Base-by-base conservation (phyloP, 2,329 filamentous ascomycete species). In the Fusarium sp. region DNA sequence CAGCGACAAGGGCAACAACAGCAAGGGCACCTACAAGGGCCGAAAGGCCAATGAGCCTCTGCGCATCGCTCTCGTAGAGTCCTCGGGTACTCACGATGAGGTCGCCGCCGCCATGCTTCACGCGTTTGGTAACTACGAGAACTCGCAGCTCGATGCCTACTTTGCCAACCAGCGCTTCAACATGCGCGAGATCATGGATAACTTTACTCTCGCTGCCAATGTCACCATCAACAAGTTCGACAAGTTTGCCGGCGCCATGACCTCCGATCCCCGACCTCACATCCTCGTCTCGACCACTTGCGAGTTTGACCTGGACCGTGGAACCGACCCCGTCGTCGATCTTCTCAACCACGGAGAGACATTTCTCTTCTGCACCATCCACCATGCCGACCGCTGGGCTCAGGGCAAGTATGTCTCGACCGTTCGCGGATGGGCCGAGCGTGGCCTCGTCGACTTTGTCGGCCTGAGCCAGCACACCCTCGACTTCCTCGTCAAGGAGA, bases 231-330 rank as follows among this genome's bases (percentile, higher is more conserved):
- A 72, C 56, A 67, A 69, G 24, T 71, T 63, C 62, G 52, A 75
- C 45, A 64, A 57, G 58, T 74, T 79, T 52, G 56, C 63, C n/a
- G 58, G 63, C 52, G 66, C 45, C 13, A 67, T 76, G 50, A 54
- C 45, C 5, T 42, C 64, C 34, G 64, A 64, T 42, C 70, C 71
- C 14, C 47, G 24, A 9, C 77, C 78, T 10, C 71, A 79, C 52
- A 62, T 79, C 9, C 62, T 79, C 69, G 73, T 79, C n/a, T 79
- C 78, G 40, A 79, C 76, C 9, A 79, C 78, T 24, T 79, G 78
- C 77, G 77, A 79, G 67, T 69, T 76, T 56, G 78, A 79, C 42
- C 70, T 77, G n/a, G 65, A 68, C 38, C 62, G 64, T 52, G 67
- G 65, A 16, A 31, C 69, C 52, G 62, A 64, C 10, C 64, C 69